phyloP scores from a whole-genome alignment of 306 rosid species.

The Corylus heterophylla region DNA sequence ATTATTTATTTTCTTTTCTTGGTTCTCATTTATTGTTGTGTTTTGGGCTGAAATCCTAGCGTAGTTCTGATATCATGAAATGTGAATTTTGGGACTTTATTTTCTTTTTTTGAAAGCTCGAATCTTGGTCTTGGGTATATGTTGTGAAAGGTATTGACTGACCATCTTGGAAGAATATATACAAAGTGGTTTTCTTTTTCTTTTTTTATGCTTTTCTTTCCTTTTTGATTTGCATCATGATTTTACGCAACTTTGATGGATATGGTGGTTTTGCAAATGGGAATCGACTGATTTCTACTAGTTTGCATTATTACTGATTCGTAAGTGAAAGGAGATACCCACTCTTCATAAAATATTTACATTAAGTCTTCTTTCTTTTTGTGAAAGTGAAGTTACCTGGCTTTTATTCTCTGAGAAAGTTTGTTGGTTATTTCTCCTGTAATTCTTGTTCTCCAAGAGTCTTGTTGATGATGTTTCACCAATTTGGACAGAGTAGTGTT shows the following conservation, averaged over 20 bases:
- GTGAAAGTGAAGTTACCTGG: neutral
- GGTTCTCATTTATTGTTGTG: slow-evolving; percentile 17
- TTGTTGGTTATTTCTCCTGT: slow-evolving; percentile 3
- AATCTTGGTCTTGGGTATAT: slow-evolving; percentile 29
- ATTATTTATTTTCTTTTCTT: neutral
- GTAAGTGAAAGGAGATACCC: slow-evolving; percentile 5
- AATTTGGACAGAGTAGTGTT: slow-evolving; percentile 29
- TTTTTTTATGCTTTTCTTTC: neutral
- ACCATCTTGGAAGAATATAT: slow-evolving; percentile 26
- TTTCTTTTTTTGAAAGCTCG: slow-evolving; percentile 19
- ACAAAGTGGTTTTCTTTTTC: slow-evolving; percentile 13
- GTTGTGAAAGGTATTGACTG: slow-evolving; percentile 2
- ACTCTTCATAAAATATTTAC: slow-evolving; percentile 9
- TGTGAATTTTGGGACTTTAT: neutral
- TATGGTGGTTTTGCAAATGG: neutral
- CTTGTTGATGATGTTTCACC: slow-evolving; percentile 29
- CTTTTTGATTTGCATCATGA: slow-evolving; percentile 16
- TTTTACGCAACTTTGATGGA: slow-evolving; percentile 20
- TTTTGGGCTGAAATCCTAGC: slow-evolving; percentile 22
- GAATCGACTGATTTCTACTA: slow-evolving; percentile 20
- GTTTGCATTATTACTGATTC: slow-evolving; percentile 27
- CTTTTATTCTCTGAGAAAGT: slow-evolving; percentile 1
- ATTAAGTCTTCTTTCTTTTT: neutral
- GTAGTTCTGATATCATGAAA: neutral
- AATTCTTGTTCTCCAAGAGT: neutral